phyloP scores from a whole-genome alignment of 495 filamentous ascomycete species.

The Aspergillus taichungensis region DNA sequence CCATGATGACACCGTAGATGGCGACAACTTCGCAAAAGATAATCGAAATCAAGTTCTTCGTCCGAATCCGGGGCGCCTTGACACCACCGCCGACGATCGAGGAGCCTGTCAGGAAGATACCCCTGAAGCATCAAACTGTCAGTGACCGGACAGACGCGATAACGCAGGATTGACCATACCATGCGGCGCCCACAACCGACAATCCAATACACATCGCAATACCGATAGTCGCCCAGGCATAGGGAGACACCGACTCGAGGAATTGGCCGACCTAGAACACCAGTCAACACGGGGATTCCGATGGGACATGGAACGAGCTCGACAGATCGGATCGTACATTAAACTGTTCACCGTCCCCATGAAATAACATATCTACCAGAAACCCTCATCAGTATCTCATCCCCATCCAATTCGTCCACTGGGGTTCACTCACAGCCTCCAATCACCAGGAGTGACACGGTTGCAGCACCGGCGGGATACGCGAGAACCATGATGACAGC shows the following conservation, averaged over 20 bases:
- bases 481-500: conserved; percentile 39
- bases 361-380: conserved; percentile 89
- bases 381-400: conserved; percentile 22
- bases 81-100: conserved; percentile 97
- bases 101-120: conserved; percentile 98
- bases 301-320: background rate
- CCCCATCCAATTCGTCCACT: conserved; percentile 6
- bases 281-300: no score
- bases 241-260: conserved; percentile 87
- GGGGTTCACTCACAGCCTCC: conserved; percentile 65
- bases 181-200: conserved; percentile 94
- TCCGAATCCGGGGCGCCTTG: conserved; percentile 89
- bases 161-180: conserved; percentile 47
- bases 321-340: conserved; percentile 55
- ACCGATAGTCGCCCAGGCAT: conserved; percentile 83
- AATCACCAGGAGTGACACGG: conserved; percentile 66
- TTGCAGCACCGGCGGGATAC: conserved; percentile 64
- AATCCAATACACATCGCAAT: conserved; percentile 92
- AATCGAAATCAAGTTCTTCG: conserved; percentile 99
- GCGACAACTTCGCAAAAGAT: conserved; percentile 99
- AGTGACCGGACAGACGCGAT: conserved; percentile 11
- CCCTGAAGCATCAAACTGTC: conserved; percentile 50
- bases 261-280: conserved; percentile 74
- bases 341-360: conserved; percentile 89
- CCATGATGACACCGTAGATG: conserved; percentile 99